Evolutionary conservation across 148 eudicot species (phyloP).

Genomic region (Rhododendron vialii): DNA sequence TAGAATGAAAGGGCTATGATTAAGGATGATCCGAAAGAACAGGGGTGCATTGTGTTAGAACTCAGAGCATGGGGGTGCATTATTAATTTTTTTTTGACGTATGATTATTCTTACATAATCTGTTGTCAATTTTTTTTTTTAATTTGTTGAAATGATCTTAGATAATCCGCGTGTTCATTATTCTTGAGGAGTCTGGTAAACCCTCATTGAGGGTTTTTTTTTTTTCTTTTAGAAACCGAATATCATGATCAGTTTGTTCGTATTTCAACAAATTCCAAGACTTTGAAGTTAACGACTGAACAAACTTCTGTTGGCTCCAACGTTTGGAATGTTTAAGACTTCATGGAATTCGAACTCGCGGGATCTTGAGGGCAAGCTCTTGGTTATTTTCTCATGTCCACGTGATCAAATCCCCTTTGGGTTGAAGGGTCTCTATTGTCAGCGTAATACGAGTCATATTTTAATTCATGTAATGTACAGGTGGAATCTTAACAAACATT

Average conservation of each 20-base stretch:
- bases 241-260: no score
- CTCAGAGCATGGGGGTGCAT: not conserved
- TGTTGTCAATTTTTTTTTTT: not conserved
- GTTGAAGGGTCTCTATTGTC: not conserved
- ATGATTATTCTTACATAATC: not conserved
- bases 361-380: accelerated
- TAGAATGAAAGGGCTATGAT: not conserved
- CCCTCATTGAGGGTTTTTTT: not conserved
- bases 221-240: no score
- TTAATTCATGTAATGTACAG: not conserved
- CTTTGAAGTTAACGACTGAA: no score
- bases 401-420: no score
- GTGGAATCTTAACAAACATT: not conserved
- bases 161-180: not conserved
- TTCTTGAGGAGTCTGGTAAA: not conserved
- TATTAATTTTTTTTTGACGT: not conserved
- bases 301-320: no score
- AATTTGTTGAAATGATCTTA: not conserved
- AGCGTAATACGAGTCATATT: not conserved
- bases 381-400: no score
- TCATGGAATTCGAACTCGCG: no score
- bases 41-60: not conserved
- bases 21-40: not conserved
- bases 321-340: no score
- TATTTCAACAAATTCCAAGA: no score